A percentile compares a stretch with the other conserved stretches of the same genome.
phyloP scores from a whole-genome alignment of 1,139 yeast genomes.

The Blastobotrys arbuscula region DNA sequence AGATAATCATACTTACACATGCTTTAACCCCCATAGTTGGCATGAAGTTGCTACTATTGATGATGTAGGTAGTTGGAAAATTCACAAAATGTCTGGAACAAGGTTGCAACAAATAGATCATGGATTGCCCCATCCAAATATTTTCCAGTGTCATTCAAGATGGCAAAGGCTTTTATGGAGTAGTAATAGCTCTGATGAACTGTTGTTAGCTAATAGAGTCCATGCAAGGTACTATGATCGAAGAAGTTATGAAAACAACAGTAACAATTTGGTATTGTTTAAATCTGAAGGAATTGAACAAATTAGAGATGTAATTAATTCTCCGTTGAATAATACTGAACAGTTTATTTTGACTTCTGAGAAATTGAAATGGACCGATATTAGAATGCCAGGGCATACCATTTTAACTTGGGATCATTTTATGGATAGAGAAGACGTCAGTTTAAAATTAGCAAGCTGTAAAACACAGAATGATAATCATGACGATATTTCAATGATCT shows the following conservation, averaged over 20 bases:
- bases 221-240: constrained; percentile 18
- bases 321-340: constrained; percentile 18
- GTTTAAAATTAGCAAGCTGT: constrained; percentile 41
- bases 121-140: constrained; percentile 10
- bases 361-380: constrained; percentile 27
- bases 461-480: constrained; percentile 14
- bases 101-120: constrained; percentile 3
- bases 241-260: constrained; percentile 11
- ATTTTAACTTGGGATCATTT: constrained; percentile 67
- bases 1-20: constrained; percentile 14
- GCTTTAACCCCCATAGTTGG: constrained; percentile 21
- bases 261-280: constrained; percentile 7
- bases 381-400: constrained; percentile 32
- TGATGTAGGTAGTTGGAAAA: constrained; percentile 19
- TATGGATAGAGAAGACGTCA: constrained; percentile 50
- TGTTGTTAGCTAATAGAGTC: constrained; percentile 21
- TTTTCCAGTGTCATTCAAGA: constrained; percentile 13
- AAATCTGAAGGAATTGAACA: constrained; percentile 3
- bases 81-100: constrained; percentile 12
- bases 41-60: constrained; percentile 17
- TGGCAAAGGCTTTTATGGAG: constrained; percentile 22
- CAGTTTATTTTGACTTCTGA: constrained; percentile 26
- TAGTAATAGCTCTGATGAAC: constrained; percentile 10
- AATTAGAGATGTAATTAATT: constrained; percentile 17
- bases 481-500: constrained; percentile 32